These are phyloP conservation scores for Geotrichum australiense DNA, from an alignment of 1,139 yeast species.

Conservation along the genomic window DNA sequence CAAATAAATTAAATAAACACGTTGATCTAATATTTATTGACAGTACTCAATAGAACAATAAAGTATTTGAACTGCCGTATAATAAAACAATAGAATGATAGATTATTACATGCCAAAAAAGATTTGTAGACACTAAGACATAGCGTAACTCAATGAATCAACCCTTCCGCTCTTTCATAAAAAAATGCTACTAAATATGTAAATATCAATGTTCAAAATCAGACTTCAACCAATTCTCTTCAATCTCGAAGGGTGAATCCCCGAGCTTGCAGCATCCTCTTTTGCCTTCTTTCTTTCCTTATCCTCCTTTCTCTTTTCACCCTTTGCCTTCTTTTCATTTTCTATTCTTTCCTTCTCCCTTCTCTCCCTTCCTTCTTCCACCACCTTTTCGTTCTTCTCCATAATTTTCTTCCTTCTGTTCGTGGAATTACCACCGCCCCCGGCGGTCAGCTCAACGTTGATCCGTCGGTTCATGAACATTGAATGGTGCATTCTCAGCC, in stretches of 20 bases:
- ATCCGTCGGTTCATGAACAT: constrained; percentile 61
- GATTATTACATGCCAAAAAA: too few species aligned
- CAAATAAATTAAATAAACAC: too few species aligned
- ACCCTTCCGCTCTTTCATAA: too few species aligned
- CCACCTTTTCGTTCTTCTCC: constrained; percentile 68
- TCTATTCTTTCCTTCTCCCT: constrained; percentile 25
- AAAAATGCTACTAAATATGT: too few species aligned
- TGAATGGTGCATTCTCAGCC: constrained; percentile 76
- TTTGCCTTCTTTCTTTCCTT: constrained; percentile 11
- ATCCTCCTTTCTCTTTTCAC: constrained; percentile 17
- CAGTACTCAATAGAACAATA: too few species aligned
- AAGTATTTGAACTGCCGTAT: too few species aligned
- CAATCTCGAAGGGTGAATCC: constrained; percentile 53
- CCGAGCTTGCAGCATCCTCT: constrained; percentile 25
- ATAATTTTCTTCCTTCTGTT: constrained; percentile 63
- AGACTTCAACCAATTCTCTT: constrained; percentile 11
- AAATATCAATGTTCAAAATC: too few species aligned
- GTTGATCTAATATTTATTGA: too few species aligned
- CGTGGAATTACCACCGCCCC: constrained; percentile 92
- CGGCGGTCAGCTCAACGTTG: constrained; percentile 93
- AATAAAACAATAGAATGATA: too few species aligned
- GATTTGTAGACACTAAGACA: too few species aligned
- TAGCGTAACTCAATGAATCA: too few species aligned
- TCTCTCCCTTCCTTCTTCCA: constrained; percentile 51
- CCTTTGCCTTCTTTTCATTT: constrained; percentile 27